Conservation (phyloP, 177 flowering plant genomes). For the Vitis hybrid region DNA sequence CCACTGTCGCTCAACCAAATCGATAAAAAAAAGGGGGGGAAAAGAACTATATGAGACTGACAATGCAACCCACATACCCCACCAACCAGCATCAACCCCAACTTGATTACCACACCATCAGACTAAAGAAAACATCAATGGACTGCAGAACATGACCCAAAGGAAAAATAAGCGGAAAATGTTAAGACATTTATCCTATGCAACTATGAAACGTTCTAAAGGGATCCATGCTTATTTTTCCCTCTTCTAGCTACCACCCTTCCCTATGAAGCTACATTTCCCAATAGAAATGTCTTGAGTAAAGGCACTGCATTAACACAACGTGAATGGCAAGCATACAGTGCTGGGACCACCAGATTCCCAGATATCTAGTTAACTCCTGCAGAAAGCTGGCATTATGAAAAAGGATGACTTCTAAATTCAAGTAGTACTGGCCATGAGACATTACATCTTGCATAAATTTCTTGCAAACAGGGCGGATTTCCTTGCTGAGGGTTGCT, state of each 20-base stretch:
- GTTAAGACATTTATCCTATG: slow-evolving; percentile 7
- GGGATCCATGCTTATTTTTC: neutral
- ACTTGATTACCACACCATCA: neutral
- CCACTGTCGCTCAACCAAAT: slow-evolving; percentile 10
- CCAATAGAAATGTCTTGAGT: neutral
- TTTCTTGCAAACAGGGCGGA: slow-evolving; percentile 98
- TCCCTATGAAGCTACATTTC: neutral
- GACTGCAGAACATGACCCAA: neutral
- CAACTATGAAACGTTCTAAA: neutral
- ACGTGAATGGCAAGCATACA: slow-evolving; percentile 1
- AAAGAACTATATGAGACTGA: neutral
- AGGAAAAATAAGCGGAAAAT: neutral
- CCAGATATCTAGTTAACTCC: slow-evolving; percentile 16
- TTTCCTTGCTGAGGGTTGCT: slow-evolving; percentile 95
- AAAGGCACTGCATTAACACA: slow-evolving; percentile 4
- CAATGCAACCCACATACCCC: slow-evolving; percentile 2
- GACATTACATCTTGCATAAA: slow-evolving; percentile 99
- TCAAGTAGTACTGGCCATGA: slow-evolving; percentile 56
- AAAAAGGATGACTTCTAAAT: slow-evolving; percentile 44
- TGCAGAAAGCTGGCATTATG: slow-evolving; percentile 28
- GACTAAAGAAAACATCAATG: neutral
- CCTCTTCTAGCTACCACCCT: neutral
- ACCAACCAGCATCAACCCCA: neutral
- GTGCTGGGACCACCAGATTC: slow-evolving; percentile 14
- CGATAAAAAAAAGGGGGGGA: neutral